A percentile compares a stretch with the other conserved stretches of the same genome.
These are phyloP conservation scores for Mollisia scopiformis DNA, from an alignment of 2,329 filamentous ascomycete species.

Conservation along the genomic window DNA sequence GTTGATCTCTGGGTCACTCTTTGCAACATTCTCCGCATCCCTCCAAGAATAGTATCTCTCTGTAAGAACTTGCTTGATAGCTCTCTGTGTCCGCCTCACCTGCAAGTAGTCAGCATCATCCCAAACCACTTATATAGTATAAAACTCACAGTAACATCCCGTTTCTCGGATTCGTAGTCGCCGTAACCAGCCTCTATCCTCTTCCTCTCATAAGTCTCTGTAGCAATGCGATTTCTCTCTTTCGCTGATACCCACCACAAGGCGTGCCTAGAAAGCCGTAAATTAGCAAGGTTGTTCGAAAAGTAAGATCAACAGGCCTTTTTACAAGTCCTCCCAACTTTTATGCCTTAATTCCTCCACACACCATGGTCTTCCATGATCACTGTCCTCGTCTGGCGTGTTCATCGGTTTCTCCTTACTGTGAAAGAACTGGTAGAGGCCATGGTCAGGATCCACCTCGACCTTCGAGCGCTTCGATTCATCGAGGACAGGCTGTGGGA, in stretches of 20 bases:
- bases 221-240: constrained; percentile 89
- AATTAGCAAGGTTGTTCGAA: background rate
- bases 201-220: constrained; percentile 69
- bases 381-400: constrained; percentile 70
- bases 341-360: constrained; percentile 85
- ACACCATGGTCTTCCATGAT: constrained; percentile 82
- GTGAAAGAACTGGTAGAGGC: constrained; percentile 91
- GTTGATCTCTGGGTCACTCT: constrained; percentile 68
- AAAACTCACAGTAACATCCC: constrained; percentile 67
- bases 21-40: constrained; percentile 69
- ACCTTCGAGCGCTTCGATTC: constrained; percentile 57
- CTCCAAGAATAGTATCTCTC: constrained; percentile 90
- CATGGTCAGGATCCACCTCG: constrained; percentile 71
- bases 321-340: constrained; percentile 82
- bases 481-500: constrained; percentile 72
- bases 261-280: constrained; percentile 51
- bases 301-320: background rate
- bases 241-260: constrained; percentile 95
- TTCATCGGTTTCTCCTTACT: constrained; percentile 68
- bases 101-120: constrained; percentile 41
- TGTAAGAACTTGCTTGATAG: constrained; percentile 82
- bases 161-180: constrained; percentile 62
- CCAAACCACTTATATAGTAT: background rate
- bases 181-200: constrained; percentile 75
- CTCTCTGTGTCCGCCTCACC: constrained; percentile 77